These are phyloP conservation scores for Chlamydomonas sphaeroides DNA, from an alignment of 139 green algal species.

Conservation along the genomic window DNA sequence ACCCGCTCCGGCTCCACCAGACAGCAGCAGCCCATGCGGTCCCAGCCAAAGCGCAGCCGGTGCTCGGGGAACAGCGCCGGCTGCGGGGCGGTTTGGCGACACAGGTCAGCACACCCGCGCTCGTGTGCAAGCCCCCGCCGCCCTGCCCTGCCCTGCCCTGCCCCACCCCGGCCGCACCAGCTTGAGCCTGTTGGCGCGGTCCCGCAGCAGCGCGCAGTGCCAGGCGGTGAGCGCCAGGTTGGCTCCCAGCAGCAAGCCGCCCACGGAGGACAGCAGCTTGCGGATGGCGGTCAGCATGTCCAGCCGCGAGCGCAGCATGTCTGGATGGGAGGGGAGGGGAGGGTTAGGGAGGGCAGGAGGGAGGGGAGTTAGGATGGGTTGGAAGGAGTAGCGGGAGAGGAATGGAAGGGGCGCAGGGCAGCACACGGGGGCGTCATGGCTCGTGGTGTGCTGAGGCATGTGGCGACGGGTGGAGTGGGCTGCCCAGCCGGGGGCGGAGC, in stretches of 20 bases:
- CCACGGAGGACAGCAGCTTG: background rate
- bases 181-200: background rate
- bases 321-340: no score
- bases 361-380: background rate
- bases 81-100: no score
- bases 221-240: conserved; percentile 26
- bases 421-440: no score
- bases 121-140: no score
- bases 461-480: no score
- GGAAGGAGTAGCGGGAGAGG: background rate
- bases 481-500: no score
- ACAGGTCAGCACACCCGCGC: no score
- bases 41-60: conserved; percentile 25
- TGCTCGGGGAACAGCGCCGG: conserved; percentile 26
- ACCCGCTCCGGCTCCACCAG: conserved; percentile 17
- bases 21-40: conserved; percentile 8
- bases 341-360: no score
- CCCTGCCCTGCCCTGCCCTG: no score
- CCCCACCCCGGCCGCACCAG: no score
- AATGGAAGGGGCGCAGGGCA: no score
- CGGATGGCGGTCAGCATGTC: conserved; percentile 3
- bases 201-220: conserved; percentile 22
- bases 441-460: no score
- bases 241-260: conserved; percentile 28
- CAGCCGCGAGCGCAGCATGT: conserved; percentile 24